A percentile compares a stretch with the other conserved stretches of the same genome.
phyloP scores from a whole-genome alignment of 129 eudicot genomes.

The carrot (Daucus carota) region DNA sequence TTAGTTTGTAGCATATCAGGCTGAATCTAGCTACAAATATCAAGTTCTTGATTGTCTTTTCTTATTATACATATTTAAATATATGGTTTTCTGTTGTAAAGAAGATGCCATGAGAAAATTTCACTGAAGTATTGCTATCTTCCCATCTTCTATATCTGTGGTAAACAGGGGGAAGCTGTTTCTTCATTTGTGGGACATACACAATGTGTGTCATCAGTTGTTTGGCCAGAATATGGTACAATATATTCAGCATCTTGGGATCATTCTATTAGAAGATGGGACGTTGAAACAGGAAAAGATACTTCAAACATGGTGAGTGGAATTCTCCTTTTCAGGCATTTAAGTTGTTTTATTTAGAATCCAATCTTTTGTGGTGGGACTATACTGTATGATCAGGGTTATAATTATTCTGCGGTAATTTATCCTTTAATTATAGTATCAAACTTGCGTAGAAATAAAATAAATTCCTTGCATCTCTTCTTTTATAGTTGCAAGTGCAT shows the following conservation, averaged over 20 bases:
- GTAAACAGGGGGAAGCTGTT: constrained; percentile 73
- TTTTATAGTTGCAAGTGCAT: neutral
- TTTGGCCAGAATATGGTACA: constrained; percentile 70
- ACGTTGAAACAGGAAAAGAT: constrained; percentile 80
- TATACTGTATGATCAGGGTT: neutral
- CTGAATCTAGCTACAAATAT: neutral
- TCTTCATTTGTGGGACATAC: constrained; percentile 89
- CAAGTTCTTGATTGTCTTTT: neutral
- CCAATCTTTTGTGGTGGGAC: neutral
- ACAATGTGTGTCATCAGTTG: constrained; percentile 81
- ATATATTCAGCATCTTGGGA: constrained; percentile 98
- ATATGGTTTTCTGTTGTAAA: neutral
- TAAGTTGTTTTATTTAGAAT: neutral
- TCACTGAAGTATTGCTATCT: neutral
- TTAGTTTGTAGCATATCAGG: constrained; percentile 6
- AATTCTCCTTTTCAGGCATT: neutral
- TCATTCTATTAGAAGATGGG: constrained; percentile 93
- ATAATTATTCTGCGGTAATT: neutral
- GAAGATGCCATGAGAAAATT: neutral
- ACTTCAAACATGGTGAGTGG: constrained; percentile 49
- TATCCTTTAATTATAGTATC: neutral
- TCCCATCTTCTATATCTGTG: neutral
- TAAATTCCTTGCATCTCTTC: neutral
- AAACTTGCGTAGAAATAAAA: too few species aligned
- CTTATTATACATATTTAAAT: neutral